Evolutionary conservation across 768 basidiomycete species (phyloP), one percentile per base, ranked within the genome.

Genomic region (Mrakia frigida): DNA sequence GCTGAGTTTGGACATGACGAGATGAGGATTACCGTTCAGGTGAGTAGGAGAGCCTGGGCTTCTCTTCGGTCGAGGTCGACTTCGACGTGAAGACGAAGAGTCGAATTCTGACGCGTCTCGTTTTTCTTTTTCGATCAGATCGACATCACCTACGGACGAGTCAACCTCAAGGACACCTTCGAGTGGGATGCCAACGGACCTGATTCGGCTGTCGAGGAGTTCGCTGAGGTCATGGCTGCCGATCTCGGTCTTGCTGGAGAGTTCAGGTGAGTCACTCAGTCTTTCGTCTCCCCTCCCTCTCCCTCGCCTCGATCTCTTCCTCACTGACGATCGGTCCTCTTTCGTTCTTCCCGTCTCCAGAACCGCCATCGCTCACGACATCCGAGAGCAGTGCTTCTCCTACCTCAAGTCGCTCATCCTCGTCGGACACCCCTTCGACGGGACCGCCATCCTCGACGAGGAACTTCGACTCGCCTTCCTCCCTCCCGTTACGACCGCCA

Each of bases 101-200:
- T 39, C 39, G 33, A 28, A 28, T 5, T 10, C 50, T 61, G 59
- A 33, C 67, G 31, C 14, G 56, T 25, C 23, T 79, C 73, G 1
- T 21, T 59, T 56, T 73, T 63, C 13, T 21, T 52, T 41, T 59
- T 3, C 35, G 35, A 72, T 25, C 81, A 98, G 94, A 88, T 99
- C 78, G 96, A 98, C 84, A 93, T 98, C 84, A 92, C 94, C 74
- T 90, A 95, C 74, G 96, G 93, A 33, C 89, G 90, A 10, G 89
- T 94, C 85, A 94, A 95, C 83, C 87, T 99, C 33, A 92, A 93
- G 74, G 97, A 99, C 83, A 92, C 94, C 81, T 96, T 98, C 81
- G 97, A 98, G 82, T 99, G 97, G 97, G 96, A 99, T 82, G 84
- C 98, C 52, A 90, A 90, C 79, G 93, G 91, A 74, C 84, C 86